phyloP scores from a whole-genome alignment of 192 early-diverging fungal genomes.

The Coemansia pectinata region DNA sequence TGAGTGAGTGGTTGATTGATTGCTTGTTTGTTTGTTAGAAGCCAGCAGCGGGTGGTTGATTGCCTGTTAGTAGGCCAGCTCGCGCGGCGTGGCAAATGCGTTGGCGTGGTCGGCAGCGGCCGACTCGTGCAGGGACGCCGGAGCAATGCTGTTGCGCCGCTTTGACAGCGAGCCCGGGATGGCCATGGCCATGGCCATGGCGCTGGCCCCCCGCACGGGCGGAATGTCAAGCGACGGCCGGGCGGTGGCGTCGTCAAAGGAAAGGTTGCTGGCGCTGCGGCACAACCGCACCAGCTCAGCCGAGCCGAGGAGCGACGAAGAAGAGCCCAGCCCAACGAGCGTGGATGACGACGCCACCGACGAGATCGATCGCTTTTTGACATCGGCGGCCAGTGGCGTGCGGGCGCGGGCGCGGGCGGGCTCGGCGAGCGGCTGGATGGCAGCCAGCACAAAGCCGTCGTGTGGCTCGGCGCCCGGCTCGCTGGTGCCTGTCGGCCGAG shows the following conservation, averaged over 20 bases:
- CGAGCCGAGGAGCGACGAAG: conserved; percentile 14
- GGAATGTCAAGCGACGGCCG: conserved; percentile 35
- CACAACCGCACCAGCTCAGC: conserved; percentile 36
- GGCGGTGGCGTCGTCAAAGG: conserved; percentile 40
- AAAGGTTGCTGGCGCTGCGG: conserved; percentile 47
- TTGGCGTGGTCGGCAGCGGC: conserved; percentile 24
- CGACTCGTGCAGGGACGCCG: conserved; percentile 10
- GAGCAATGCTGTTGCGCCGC: conserved; percentile 7
- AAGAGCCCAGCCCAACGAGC: conserved; percentile 27
- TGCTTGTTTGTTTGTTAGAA: too few species aligned
- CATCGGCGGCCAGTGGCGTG: conserved; percentile 2
- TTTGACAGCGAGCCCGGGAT: conserved; percentile 36
- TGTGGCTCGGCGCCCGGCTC: conserved; percentile 25
- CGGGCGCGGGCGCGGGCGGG: conserved; percentile 30
- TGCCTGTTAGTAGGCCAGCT: conserved; percentile 10
- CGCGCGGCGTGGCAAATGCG: conserved; percentile 21
- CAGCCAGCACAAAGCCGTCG: conserved; percentile 49
- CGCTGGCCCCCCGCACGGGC: background rate
- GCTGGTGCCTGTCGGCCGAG: background rate
- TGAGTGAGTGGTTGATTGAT: background rate
- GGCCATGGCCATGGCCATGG: conserved; percentile 37
- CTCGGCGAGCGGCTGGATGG: conserved; percentile 46
- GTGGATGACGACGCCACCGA: conserved; percentile 41
- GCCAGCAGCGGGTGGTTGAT: too few species aligned
- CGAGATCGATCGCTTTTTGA: conserved; percentile 43